Percentiles rank a stretch among this genome's conserved stretches.
These are phyloP conservation scores for Haematococcus sp. DNA, from an alignment of 139 green algal genomes.

Conservation along the genomic window DNA sequence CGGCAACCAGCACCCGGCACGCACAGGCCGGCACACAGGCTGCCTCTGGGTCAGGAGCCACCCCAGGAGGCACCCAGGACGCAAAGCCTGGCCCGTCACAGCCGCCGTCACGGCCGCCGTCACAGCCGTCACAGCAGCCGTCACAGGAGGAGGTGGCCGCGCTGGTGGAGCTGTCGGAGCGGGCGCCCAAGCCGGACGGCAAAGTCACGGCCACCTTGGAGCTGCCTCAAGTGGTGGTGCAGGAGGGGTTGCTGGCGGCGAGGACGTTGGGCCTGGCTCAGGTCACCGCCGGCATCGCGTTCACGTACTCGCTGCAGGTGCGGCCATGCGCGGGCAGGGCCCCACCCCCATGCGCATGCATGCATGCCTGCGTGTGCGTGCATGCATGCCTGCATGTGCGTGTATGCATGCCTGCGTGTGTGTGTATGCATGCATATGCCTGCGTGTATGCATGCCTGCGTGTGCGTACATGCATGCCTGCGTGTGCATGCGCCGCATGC, in stretches of 20 bases:
- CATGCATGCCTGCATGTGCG: neutral
- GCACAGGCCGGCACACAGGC: too few species aligned
- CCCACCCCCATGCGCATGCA: neutral
- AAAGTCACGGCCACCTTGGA: conserved; percentile 32
- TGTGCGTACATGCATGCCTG: too few species aligned
- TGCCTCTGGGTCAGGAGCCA: too few species aligned
- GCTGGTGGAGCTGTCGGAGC: conserved; percentile 16
- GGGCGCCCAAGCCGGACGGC: neutral
- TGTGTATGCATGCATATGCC: too few species aligned
- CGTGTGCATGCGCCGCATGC: too few species aligned
- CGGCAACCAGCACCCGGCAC: too few species aligned
- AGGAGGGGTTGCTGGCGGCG: conserved; percentile 40
- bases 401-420: too few species aligned
- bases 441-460: too few species aligned
- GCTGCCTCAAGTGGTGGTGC: conserved; percentile 39
- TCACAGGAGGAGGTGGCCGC: neutral
- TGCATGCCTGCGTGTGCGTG: neutral
- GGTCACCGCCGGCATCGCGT: conserved; percentile 43
- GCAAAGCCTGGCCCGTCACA: too few species aligned
- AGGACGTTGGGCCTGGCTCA: conserved; percentile 27
- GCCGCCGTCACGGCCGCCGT: too few species aligned
- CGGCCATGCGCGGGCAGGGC: neutral
- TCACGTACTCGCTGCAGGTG: conserved; percentile 50
- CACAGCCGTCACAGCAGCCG: neutral
- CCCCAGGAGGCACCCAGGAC: too few species aligned